These are phyloP conservation scores for Spiraea crenata DNA, from an alignment of 331 rosid species.

Conservation along the genomic window DNA sequence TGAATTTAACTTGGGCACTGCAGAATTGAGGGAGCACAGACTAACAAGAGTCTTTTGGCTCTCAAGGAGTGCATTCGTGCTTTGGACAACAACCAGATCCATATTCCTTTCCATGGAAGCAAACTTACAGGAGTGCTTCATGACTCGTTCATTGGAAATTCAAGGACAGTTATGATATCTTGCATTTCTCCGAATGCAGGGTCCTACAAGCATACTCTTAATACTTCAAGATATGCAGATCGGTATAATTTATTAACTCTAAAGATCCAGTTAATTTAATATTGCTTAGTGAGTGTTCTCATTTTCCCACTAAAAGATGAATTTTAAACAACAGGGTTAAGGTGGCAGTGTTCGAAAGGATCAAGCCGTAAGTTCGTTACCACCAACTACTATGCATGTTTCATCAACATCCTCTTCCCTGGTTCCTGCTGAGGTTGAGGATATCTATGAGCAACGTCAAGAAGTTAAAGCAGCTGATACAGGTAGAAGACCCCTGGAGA, in stretches of 20 bases:
- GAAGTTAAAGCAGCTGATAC: conserved; percentile 59
- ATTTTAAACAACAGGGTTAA: conserved; percentile 63
- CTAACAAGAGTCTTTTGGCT: conserved; percentile 96
- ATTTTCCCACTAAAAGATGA: conserved; percentile 22
- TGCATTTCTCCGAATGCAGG: conserved; percentile 99
- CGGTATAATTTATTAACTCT: conserved; percentile 44
- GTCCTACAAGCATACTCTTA: conserved; percentile 92
- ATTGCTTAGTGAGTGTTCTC: not conserved
- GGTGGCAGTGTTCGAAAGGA: conserved; percentile 87
- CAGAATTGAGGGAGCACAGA: conserved; percentile 99
- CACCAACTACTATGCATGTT: conserved; percentile 54
- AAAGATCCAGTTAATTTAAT: conserved; percentile 1
- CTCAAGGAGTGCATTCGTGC: conserved; percentile 98
- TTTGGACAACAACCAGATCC: conserved; percentile 96
- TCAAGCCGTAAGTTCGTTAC: conserved; percentile 39
- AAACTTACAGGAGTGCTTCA: conserved; percentile 99
- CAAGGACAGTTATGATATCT: conserved; percentile 95
- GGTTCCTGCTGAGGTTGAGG: conserved; percentile 50
- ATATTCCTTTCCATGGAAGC: conserved; percentile 97
- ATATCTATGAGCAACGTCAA: conserved; percentile 54
- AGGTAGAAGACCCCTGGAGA: not conserved
- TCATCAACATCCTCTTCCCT: conserved; percentile 50
- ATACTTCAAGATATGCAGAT: conserved; percentile 96
- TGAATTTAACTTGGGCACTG: conserved; percentile 16
- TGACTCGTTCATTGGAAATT: conserved; percentile 95